Evolutionary conservation across 2,329 filamentous ascomycete genomes (phyloP), one percentile per base, ranked within the genome.

Genomic region (Zymoseptoria passerinii): DNA sequence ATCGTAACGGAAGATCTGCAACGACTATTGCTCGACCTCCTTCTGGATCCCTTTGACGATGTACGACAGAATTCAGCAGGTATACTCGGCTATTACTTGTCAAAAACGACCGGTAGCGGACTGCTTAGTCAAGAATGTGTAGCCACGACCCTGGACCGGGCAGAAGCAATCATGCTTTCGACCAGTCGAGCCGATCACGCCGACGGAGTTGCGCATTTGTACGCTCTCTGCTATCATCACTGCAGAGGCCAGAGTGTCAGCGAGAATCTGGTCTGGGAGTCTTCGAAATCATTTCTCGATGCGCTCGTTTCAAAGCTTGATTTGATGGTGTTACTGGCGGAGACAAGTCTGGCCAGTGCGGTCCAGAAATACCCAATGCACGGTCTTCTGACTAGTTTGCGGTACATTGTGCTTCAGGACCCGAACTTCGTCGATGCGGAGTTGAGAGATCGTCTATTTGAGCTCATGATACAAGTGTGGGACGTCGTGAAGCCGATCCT

Each of bases 31-130:
- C 76, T 92, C 13, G 90, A 96, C 71, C 81, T 96, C 20, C 74
- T 95, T 7, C 79, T 95, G 69, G 89, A 99, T 67, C 90, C 92
- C 0, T 99, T 95, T 68, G 94, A 97, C 58, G 94, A 99, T 72
- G 88, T 97, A 4, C 82, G 92, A 64, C 83, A 76, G 52, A 75
- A 73, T 1, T 75, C 83, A 7, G 72, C 80, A 13, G 70, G 71
- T 13, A 71, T 81, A 5, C 67, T 85, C 35, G 70, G 23, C 8
- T 49, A 67, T 1, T 65, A 59, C 54, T 55, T 55, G 27, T 52
- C 50, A 8, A 52, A 23, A 19, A 27, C 50, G 19, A 52, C 8
- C 23, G n/a, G 19, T 13, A 28, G 28, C 10, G 23, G 40, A 51
- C 23, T 8, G 40, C 50, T 28, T 8, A 10, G 20, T 16, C 10